Base-by-base conservation (phyloP, 495 filamentous ascomycete species). In the Friedmanniomyces endolithicus region DNA sequence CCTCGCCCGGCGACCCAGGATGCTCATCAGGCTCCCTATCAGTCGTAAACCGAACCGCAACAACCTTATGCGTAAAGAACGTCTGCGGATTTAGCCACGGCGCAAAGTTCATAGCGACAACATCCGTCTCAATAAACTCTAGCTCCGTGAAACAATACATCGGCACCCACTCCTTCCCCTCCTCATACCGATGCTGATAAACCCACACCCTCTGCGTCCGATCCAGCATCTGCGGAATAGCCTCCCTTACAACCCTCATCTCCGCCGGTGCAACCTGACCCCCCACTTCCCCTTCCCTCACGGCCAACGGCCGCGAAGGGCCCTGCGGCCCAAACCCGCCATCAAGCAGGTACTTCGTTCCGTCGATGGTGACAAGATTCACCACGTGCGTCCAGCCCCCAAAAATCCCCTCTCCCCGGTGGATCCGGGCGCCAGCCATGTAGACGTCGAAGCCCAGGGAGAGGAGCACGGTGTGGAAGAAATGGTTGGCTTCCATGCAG, bases 401-500 rank as follows among this genome's bases (percentile, higher is more conserved):
- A 22, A 33, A 58, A 29, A 27, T 33, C 6, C 43, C 50, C 59
- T 68, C 31, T 62, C 27, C 48, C 9, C 20, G 17, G 23, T 53
- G 20, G 8, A 58, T 53, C 6, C 55, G 48, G 8, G 50, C 46
- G 9, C 54, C 54, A 23, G 48, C 46, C 54, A 45, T 50, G 47
- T 51, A 45, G 54, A 43, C 58, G 81, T 67, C 0, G 53, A 75
- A 90, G 0, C 83, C 85, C 2, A 88, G 64, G n/a, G 71, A 77
- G 23, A 76, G 65, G 16, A 92, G 68, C n/a, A 87, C 67, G 24
- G 72, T 72, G 34, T 75, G 74, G 37, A 88, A 86, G 45, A 88
- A 76, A 31, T 72, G 70, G 64, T 82, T 89, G 40, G 75, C 72
- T 61, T 89, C 86, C 74, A 89, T 82, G 70, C 84, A 89, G 62